These are phyloP conservation scores for Kwoniella botswanensis DNA, from an alignment of 768 basidiomycete genomes.

Conservation along the genomic window DNA sequence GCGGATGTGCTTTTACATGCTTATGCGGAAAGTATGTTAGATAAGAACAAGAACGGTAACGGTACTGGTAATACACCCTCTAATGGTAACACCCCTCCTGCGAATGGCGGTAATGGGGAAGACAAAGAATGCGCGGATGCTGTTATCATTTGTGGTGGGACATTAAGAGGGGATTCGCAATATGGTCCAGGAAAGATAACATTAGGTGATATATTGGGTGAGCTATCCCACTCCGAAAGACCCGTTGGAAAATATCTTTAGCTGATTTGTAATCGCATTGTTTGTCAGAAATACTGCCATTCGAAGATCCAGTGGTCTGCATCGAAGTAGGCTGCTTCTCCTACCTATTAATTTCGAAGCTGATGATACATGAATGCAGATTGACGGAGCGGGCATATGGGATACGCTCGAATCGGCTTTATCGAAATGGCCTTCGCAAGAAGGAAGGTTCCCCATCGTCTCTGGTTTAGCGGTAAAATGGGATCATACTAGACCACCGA, in stretches of 20 bases:
- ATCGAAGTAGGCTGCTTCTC: slow-evolving; percentile 65
- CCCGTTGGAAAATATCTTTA: neutral
- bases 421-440: slow-evolving; percentile 82
- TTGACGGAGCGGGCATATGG: slow-evolving; percentile 76
- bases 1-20: slow-evolving; percentile 82
- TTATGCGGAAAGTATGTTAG: slow-evolving; percentile 60
- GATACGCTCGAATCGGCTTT: slow-evolving; percentile 75
- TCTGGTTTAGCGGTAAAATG: slow-evolving; percentile 83
- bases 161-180: slow-evolving; percentile 79
- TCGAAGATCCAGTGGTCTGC: slow-evolving; percentile 82
- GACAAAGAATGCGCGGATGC: slow-evolving; percentile 70
- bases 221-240: slow-evolving; percentile 4
- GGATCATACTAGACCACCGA: slow-evolving; percentile 77
- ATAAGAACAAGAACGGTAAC: slow-evolving; percentile 65
- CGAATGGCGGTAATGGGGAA: slow-evolving; percentile 59
- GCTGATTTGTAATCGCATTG: neutral
- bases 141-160: slow-evolving; percentile 80
- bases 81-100: slow-evolving; percentile 56
- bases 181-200: slow-evolving; percentile 83
- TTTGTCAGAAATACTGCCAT: slow-evolving; percentile 75
- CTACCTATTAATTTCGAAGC: neutral
- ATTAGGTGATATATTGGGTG: slow-evolving; percentile 74
- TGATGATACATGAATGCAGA: slow-evolving; percentile 30
- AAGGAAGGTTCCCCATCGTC: slow-evolving; percentile 88
- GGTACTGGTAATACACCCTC: slow-evolving; percentile 60